Conservation (phyloP, 2,329 filamentous ascomycete genomes). For the Trichoderma afroharzianum region DNA sequence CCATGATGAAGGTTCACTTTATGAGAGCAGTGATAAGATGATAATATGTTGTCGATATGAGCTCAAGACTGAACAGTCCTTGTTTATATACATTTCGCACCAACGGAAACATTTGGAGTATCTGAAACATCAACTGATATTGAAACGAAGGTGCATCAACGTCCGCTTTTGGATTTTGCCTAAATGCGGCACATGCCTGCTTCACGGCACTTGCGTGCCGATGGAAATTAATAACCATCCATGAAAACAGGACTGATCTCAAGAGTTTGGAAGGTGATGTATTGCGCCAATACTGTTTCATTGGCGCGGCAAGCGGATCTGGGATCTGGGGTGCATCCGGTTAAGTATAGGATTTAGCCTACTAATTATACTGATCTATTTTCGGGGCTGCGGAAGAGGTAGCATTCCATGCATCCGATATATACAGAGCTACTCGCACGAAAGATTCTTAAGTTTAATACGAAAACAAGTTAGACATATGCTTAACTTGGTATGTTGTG, state of each 20-base stretch:
- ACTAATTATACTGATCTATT: background rate
- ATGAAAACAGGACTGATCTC: background rate
- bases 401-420: background rate
- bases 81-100: background rate
- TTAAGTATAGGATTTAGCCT: conserved; percentile 11
- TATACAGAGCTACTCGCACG: background rate
- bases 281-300: background rate
- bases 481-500: background rate
- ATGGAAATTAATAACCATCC: background rate
- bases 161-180: background rate
- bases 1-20: background rate
- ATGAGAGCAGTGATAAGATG: background rate
- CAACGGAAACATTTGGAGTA: background rate
- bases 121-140: background rate
- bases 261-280: background rate
- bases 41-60: background rate
- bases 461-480: background rate
- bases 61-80: background rate
- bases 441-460: background rate
- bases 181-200: background rate
- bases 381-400: background rate
- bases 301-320: background rate
- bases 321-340: conserved; percentile 7
- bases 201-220: conserved; percentile 1
- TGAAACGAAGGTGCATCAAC: background rate